Conservation (phyloP, 176 grass and related monocot species). For the Aegilops tauschii region DNA sequence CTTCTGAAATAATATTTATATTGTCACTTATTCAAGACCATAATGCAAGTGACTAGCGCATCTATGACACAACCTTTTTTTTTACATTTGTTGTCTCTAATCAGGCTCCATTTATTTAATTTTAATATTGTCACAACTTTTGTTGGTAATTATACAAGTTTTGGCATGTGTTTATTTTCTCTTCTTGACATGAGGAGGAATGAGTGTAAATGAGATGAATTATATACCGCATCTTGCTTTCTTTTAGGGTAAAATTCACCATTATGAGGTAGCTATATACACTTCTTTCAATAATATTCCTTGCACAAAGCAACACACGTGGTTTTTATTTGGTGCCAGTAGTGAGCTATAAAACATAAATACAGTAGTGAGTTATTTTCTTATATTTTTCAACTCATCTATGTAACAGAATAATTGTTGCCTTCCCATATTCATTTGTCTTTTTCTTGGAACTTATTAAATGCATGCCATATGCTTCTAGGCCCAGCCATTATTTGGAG, state of each 20-base stretch:
- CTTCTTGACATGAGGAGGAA: no score
- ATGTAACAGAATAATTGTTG: neutral
- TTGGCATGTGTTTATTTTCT: no score
- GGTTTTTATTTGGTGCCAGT: no score
- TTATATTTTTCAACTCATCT: neutral
- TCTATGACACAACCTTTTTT: neutral
- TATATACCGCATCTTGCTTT: no score
- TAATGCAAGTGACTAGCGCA: neutral
- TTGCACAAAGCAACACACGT: no score
- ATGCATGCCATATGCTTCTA: neutral
- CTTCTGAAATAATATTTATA: no score
- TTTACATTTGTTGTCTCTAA: neutral
- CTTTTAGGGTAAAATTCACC: no score
- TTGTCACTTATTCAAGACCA: no score
- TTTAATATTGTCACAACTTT: neutral
- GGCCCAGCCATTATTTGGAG: neutral
- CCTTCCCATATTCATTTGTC: neutral
- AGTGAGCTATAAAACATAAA: no score
- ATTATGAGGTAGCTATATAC: neutral
- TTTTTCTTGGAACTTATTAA: neutral
- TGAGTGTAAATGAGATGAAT: no score
- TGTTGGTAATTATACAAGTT: neutral
- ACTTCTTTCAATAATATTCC: neutral
- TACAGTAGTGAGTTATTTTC: neutral
- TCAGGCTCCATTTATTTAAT: neutral